Conservation (phyloP, 805 yeast genomes). For the Kodamaea kaohsiungensis region DNA sequence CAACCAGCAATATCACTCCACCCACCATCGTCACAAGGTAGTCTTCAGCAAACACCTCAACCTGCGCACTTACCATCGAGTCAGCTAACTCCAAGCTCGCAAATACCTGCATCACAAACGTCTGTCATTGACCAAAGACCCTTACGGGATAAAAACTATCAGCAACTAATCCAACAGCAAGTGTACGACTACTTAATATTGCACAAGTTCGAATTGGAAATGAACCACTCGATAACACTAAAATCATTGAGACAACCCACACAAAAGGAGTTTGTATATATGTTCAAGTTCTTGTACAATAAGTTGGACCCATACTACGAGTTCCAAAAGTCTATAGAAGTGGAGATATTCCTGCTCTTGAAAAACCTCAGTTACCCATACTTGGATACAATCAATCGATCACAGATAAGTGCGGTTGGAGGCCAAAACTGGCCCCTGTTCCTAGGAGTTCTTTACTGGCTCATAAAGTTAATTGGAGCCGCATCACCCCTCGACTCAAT, state of each 20-base stretch:
- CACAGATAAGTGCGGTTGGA: constrained; percentile 89
- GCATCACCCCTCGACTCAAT: constrained; percentile 27
- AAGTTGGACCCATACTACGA: constrained; percentile 77
- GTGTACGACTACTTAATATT: constrained; percentile 61
- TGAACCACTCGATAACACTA: constrained; percentile 65
- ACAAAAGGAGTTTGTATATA: constrained; percentile 76
- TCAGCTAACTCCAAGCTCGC: constrained; percentile 10
- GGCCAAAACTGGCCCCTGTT: constrained; percentile 86
- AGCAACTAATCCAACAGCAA: constrained; percentile 63
- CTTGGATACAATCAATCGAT: constrained; percentile 74
- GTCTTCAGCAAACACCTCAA: constrained; percentile 18
- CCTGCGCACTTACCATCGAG: constrained; percentile 12
- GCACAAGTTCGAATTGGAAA: constrained; percentile 72
- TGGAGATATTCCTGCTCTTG: constrained; percentile 69
- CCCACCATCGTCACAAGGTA: constrained; percentile 19
- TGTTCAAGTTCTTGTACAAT: constrained; percentile 78
- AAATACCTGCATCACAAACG: constrained; percentile 6
- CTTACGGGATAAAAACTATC: constrained; percentile 69
- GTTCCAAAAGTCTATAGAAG: constrained; percentile 68
- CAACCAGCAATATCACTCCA: constrained; percentile 13
- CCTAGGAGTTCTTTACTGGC: constrained; percentile 82
- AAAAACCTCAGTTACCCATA: constrained; percentile 75
- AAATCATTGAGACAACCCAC: constrained; percentile 76
- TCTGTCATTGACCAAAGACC: constrained; percentile 66
- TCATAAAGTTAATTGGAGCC: constrained; percentile 54